Conservation (phyloP, 257 asterid genomes). For the Forsythia viridissima region DNA sequence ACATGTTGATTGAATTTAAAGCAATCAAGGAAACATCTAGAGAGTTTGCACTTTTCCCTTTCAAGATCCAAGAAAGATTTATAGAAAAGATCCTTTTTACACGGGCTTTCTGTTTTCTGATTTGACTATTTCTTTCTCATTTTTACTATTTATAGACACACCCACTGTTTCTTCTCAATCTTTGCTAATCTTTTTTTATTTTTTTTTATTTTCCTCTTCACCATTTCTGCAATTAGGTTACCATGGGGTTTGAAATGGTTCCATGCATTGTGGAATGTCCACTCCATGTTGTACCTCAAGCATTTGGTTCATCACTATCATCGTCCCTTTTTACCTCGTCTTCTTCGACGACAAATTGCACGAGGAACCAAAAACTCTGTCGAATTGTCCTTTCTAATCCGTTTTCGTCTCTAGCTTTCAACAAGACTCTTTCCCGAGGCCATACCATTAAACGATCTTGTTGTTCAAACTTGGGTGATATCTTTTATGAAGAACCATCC, state of each 20-base stretch:
- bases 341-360: slow-evolving; percentile 15
- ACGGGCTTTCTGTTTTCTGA: slow-evolving; percentile 49
- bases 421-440: slow-evolving; percentile 25
- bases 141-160: slow-evolving; percentile 24
- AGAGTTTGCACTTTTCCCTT: slow-evolving; percentile 16
- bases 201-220: slow-evolving; percentile 8
- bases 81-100: slow-evolving; percentile 37
- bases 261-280: slow-evolving; percentile 42
- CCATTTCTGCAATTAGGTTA: slow-evolving; percentile 29
- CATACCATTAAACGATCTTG: slow-evolving; percentile 34
- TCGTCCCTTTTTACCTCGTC: slow-evolving; percentile 19
- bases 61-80: slow-evolving; percentile 35
- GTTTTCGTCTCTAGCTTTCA: slow-evolving; percentile 27
- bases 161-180: slow-evolving; percentile 27
- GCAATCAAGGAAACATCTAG: slow-evolving; percentile 33
- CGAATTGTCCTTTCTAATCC: slow-evolving; percentile 29
- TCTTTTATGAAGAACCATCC: slow-evolving; percentile 25
- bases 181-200: slow-evolving; percentile 10
- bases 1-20: slow-evolving; percentile 48
- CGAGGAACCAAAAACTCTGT: slow-evolving; percentile 20
- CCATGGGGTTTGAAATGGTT: slow-evolving; percentile 35
- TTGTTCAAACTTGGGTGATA: slow-evolving; percentile 45
- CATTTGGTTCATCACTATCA: slow-evolving; percentile 26
- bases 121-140: slow-evolving; percentile 34
- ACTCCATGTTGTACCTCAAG: slow-evolving; percentile 28